phyloP scores from a whole-genome alignment of 1,139 yeast genomes.

The Casaregolazyma lundiana region DNA sequence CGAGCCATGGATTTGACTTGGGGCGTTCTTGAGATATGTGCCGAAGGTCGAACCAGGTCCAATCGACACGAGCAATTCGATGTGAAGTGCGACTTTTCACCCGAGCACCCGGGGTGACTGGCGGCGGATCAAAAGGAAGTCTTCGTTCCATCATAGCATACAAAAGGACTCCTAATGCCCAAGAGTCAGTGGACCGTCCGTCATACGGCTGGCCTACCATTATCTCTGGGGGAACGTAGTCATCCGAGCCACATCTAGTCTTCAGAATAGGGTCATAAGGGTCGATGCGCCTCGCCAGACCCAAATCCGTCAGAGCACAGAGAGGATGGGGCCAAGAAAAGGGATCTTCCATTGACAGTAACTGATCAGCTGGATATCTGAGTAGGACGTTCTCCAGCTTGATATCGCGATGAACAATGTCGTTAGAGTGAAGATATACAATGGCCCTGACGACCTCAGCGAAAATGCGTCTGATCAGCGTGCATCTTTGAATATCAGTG shows the following conservation, averaged over 20 bases:
- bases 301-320: constrained; percentile 78
- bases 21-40: constrained; percentile 10
- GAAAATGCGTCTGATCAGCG: constrained; percentile 54
- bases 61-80: constrained; percentile 85
- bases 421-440: constrained; percentile 60
- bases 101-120: constrained; percentile 35
- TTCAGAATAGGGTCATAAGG: constrained; percentile 57
- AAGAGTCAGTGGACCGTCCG: constrained; percentile 83
- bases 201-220: constrained; percentile 86
- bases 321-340: constrained; percentile 35
- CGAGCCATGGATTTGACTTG: constrained; percentile 31
- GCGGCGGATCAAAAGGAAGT: constrained; percentile 72
- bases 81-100: constrained; percentile 69
- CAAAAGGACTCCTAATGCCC: constrained; percentile 91
- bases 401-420: constrained; percentile 80
- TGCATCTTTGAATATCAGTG: constrained; percentile 23
- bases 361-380: constrained; percentile 36
- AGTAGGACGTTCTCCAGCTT: constrained; percentile 77
- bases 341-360: constrained; percentile 26
- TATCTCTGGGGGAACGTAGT: constrained; percentile 90
- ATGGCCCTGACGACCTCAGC: constrained; percentile 68
- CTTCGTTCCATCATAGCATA: constrained; percentile 79
- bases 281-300: constrained; percentile 67
- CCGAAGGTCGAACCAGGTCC: constrained; percentile 66
- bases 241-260: constrained; percentile 94